Conservation (phyloP, 768 basidiomycete species). For the Phaeolepiota aurea region DNA sequence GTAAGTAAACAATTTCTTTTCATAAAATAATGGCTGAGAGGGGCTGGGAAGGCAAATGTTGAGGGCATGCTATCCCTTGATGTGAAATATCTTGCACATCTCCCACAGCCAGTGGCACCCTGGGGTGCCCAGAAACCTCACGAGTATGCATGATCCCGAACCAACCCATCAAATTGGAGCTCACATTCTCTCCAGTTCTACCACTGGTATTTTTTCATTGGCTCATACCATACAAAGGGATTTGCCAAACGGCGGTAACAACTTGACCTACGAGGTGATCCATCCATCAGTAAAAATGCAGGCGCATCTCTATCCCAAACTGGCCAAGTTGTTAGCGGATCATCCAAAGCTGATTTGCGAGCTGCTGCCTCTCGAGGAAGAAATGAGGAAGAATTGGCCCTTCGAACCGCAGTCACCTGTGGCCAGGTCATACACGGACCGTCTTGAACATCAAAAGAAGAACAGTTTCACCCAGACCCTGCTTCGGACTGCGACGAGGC, state of each 20-base stretch:
- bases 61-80: slow-evolving; percentile 50
- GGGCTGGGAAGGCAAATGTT: slow-evolving; percentile 62
- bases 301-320: slow-evolving; percentile 18
- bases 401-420: slow-evolving; percentile 19
- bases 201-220: slow-evolving; percentile 45
- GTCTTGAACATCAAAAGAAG: slow-evolving; percentile 7
- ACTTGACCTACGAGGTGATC: slow-evolving; percentile 49
- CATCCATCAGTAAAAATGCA: slow-evolving; percentile 55
- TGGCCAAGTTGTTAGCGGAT: slow-evolving; percentile 26
- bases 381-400: slow-evolving; percentile 39
- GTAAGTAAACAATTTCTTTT: slow-evolving; percentile 30
- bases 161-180: not conserved
- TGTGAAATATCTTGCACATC: slow-evolving; percentile 36
- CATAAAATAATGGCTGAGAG: too few relatives aligned
- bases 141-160: slow-evolving; percentile 33
- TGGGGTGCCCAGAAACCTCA: slow-evolving; percentile 63
- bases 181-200: slow-evolving; percentile 26
- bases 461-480: not conserved
- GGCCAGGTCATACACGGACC: slow-evolving; percentile 11
- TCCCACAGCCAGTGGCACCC: slow-evolving; percentile 40
- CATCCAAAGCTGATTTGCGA: slow-evolving; percentile 34
- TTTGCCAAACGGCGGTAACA: slow-evolving; percentile 34
- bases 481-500: slow-evolving; percentile 1
- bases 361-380: slow-evolving; percentile 45
- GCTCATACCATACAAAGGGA: slow-evolving; percentile 35